Conservation (phyloP, 495 filamentous ascomycete species). For the Rusavskia elegans region DNA sequence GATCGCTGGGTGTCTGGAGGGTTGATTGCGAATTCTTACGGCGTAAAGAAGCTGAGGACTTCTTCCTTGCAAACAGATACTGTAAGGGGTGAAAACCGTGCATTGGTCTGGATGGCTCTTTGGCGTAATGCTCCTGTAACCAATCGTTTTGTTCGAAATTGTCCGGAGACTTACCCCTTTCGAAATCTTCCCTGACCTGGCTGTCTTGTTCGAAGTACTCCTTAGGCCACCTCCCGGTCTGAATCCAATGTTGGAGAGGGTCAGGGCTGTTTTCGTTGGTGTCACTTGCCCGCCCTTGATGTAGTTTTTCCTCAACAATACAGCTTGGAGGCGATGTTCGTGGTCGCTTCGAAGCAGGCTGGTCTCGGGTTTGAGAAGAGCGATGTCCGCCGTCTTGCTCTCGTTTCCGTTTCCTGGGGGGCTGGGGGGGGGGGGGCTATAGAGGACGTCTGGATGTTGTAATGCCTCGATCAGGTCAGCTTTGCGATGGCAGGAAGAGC, state of each 20-base stretch:
- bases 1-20: conserved; percentile 23
- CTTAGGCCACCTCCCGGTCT: conserved; percentile 3
- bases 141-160: not conserved
- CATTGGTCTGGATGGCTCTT: not conserved
- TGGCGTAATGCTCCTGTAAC: not conserved
- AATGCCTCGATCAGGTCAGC: conserved; percentile 1
- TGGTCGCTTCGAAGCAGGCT: conserved; percentile 7
- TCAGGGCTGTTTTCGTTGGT: not conserved
- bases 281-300: not conserved
- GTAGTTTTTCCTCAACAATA: too few species aligned
- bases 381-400: conserved; percentile 3
- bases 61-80: conserved; percentile 20
- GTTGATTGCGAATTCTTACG: conserved; percentile 12
- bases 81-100: not conserved
- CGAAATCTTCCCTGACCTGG: conserved; percentile 7
- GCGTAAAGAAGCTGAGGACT: conserved; percentile 15
- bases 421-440: not conserved
- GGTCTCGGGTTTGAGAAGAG: conserved; percentile 5
- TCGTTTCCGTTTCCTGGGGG: conserved; percentile 10
- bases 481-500: conserved; percentile 1
- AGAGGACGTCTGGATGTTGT: too few species aligned
- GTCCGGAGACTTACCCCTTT: not conserved
- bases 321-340: not conserved
- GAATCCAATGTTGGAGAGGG: conserved; percentile 1
- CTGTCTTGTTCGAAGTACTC: conserved; percentile 8